Evolutionary conservation across 1,284 basidiomycete species (phyloP).

Genomic region (Microbotryomycetes sp.): DNA sequence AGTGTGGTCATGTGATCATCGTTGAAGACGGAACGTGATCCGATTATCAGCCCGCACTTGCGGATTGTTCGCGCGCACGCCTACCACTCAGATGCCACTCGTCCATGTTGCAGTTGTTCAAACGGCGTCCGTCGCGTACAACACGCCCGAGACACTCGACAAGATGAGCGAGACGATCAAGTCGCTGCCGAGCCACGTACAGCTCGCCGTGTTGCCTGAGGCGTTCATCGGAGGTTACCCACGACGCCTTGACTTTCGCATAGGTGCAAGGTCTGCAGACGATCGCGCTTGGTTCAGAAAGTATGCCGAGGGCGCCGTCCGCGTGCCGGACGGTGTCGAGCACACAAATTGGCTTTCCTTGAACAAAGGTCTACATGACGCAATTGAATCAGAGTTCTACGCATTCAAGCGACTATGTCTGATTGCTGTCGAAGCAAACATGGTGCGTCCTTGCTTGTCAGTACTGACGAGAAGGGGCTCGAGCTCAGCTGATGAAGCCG

Average conservation of each 20-base stretch:
- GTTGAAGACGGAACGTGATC: too few relatives aligned
- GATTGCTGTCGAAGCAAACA: background rate
- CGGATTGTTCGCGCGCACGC: too few relatives aligned
- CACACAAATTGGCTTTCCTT: slow-evolving; percentile 29
- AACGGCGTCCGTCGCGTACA: too few relatives aligned
- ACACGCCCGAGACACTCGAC: too few relatives aligned
- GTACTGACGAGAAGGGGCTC: too few relatives aligned
- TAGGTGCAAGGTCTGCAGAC: slow-evolving; percentile 36
- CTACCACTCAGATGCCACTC: too few relatives aligned
- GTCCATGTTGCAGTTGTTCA: too few relatives aligned
- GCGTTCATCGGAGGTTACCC: slow-evolving; percentile 51
- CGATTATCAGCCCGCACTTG: too few relatives aligned
- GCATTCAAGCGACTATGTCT: slow-evolving; percentile 15
- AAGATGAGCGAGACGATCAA: too few relatives aligned
- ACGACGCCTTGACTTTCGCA: slow-evolving; percentile 38
- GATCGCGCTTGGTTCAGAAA: slow-evolving; percentile 38
- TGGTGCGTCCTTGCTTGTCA: background rate
- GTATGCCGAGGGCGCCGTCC: slow-evolving; percentile 44
- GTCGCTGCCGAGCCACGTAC: too few relatives aligned
- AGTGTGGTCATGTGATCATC: too few relatives aligned
- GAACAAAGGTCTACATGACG: slow-evolving; percentile 3
- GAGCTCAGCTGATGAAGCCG: background rate
- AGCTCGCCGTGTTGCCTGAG: slow-evolving; percentile 64
- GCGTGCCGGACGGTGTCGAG: slow-evolving; percentile 30
- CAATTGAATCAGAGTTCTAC: slow-evolving; percentile 26